Base-by-base conservation (phyloP, 306 rosid species). In the Bauhinia variegata region DNA sequence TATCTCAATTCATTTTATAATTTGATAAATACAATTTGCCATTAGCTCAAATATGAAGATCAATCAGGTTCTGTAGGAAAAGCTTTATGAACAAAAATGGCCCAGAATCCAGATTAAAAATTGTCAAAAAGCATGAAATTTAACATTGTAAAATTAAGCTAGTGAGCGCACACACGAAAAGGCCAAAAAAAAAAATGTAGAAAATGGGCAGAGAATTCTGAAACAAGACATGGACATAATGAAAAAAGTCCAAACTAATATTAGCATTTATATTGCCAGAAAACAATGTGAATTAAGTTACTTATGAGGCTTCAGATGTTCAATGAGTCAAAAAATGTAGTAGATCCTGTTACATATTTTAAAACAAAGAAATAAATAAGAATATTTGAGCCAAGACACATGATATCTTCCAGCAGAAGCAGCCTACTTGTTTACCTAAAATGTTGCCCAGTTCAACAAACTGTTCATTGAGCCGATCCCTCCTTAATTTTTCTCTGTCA, bases 401-500 rank as follows among this genome's bases (percentile, higher is more conserved):
- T 14, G 46, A 36, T 23, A 54, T n/a, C 49, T 51, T 31, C 58
- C 5, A 3, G 15, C 32, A 2, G 50, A 7, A 3, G 15, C 32
- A 2, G 50, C 33, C 31, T 17, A 15, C 44, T 52, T 8, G 30
- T 59, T 56, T 74, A 89, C 98, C 96, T 74, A 89, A 78, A 54
- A 80, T 69, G 52, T 57, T 84, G 41, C 95, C 91, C 72, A 92
- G 78, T 53, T 85, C 92, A 18, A 77, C 67, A 80, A 89, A 92
- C 60, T 89, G 96, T 78, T 85, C 96, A 57, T 92, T 89, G 62
- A 87, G 82, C 55, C 84, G 79, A 74, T 84, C 91, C 84, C 96
- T 85, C 82, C 96, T 89, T 44, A 87, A 46, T 80, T 89, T 92
- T 83, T 92, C 98, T 67, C 91, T 61, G 75, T 85, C 96, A 54